phyloP scores from a whole-genome alignment of 495 filamentous ascomycete species.

The Gamarada debralockiae region DNA sequence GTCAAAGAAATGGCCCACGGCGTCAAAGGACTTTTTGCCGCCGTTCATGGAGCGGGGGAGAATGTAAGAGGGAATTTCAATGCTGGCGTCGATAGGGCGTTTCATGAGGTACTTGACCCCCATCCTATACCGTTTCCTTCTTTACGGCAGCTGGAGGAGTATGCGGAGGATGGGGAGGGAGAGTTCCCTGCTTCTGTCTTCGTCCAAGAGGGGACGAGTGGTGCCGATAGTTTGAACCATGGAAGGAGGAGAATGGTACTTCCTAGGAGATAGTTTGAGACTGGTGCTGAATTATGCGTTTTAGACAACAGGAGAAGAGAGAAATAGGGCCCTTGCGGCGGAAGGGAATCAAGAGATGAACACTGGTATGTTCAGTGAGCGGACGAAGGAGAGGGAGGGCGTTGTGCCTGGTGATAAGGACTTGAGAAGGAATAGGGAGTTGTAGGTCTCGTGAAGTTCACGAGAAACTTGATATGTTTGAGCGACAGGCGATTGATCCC shows the following conservation, averaged over 20 bases:
- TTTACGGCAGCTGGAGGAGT: too few species aligned
- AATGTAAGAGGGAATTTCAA: neutral
- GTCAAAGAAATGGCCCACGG: neutral
- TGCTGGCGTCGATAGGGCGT: neutral
- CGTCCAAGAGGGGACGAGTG: too few species aligned
- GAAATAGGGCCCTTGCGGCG: slow-evolving; percentile 13
- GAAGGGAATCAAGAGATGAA: slow-evolving; percentile 10
- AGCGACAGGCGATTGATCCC: too few species aligned
- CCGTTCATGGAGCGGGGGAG: neutral
- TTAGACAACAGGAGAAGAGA: slow-evolving; percentile 2
- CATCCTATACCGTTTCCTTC: too few species aligned
- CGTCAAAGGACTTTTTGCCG: neutral
- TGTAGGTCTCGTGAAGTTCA: too few species aligned
- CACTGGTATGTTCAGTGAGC: slow-evolving; percentile 3
- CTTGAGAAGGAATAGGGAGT: neutral
- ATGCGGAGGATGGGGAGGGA: too few species aligned
- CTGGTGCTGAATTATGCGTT: too few species aligned
- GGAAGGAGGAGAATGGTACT: too few species aligned
- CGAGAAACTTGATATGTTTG: too few species aligned
- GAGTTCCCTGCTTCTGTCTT: too few species aligned
- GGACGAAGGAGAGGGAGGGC: slow-evolving; percentile 18
- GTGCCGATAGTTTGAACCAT: too few species aligned
- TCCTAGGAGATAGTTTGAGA: too few species aligned
- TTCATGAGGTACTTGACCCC: neutral
- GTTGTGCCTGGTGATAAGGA: slow-evolving; percentile 7